Evolutionary conservation across 225 moss, liverwort and hornwort genomes (phyloP).

Genomic region (Climacium dendroides): DNA sequence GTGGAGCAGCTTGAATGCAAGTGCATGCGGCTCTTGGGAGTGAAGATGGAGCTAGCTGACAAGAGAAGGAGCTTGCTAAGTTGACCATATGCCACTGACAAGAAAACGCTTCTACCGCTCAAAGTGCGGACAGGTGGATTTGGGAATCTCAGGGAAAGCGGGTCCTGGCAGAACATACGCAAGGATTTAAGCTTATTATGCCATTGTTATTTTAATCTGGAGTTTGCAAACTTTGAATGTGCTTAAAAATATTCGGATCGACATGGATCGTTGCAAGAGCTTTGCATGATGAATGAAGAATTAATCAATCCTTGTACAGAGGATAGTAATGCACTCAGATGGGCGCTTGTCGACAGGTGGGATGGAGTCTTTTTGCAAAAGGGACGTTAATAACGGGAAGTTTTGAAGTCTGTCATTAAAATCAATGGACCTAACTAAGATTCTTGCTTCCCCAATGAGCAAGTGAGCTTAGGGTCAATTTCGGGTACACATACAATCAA

Average conservation of each 20-base stretch:
- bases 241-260: neutral
- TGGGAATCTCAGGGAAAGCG: neutral
- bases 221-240: neutral
- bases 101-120: neutral
- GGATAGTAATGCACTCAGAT: too few species aligned
- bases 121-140: neutral
- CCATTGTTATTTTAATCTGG: too few species aligned
- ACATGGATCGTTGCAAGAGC: neutral
- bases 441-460: neutral
- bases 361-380: neutral
- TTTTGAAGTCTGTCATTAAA: neutral
- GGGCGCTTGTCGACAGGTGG: neutral
- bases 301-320: neutral
- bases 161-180: neutral
- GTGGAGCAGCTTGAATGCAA: neutral
- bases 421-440: neutral
- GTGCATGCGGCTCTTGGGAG: neutral
- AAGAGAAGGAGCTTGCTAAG: neutral
- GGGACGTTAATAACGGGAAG: neutral
- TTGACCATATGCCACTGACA: neutral
- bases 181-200: too few species aligned
- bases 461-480: neutral
- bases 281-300: neutral
- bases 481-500: neutral
- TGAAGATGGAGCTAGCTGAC: neutral